phyloP scores from a whole-genome alignment of 495 filamentous ascomycete species.

The Durotheca rogersii region DNA sequence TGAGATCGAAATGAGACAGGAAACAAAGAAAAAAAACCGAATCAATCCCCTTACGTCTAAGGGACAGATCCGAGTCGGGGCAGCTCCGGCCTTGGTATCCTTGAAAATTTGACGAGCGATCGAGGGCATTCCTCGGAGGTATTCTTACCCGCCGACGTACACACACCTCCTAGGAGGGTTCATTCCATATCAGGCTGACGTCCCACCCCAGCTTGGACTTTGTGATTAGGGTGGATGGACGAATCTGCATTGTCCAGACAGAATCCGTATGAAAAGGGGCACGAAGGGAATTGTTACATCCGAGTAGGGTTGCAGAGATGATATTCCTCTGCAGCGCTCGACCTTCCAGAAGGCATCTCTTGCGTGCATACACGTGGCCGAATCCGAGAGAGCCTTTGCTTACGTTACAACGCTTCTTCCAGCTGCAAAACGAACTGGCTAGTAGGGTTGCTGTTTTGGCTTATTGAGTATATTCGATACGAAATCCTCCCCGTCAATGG shows the following conservation, averaged over 20 bases:
- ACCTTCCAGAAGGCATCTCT: constrained; percentile 27
- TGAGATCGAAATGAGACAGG: constrained; percentile 20
- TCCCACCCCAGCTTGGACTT: constrained; percentile 2
- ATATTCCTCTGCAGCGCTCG: constrained; percentile 5
- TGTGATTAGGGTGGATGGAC: background rate
- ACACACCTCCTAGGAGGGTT: too few relatives aligned
- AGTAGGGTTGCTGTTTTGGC: constrained; percentile 13
- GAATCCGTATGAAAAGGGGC: constrained; percentile 4
- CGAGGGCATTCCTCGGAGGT: constrained; percentile 2
- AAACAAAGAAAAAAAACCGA: too few relatives aligned
- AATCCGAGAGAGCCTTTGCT: constrained; percentile 22
- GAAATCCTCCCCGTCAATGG: constrained; percentile 9
- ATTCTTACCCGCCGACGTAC: background rate
- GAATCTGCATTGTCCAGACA: constrained; percentile 16
- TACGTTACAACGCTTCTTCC: constrained; percentile 16
- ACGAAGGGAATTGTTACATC: constrained; percentile 3
- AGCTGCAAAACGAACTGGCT: constrained; percentile 19
- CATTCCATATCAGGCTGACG: too few relatives aligned
- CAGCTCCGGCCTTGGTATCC: background rate
- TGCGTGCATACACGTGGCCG: constrained; percentile 29
- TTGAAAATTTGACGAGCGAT: constrained; percentile 4
- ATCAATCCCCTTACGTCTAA: too few relatives aligned
- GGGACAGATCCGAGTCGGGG: too few relatives aligned
- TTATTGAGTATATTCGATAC: constrained; percentile 24
- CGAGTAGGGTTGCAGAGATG: constrained; percentile 21